phyloP scores from a whole-genome alignment of 2,329 filamentous ascomycete species.

The Aspergillus persii region DNA sequence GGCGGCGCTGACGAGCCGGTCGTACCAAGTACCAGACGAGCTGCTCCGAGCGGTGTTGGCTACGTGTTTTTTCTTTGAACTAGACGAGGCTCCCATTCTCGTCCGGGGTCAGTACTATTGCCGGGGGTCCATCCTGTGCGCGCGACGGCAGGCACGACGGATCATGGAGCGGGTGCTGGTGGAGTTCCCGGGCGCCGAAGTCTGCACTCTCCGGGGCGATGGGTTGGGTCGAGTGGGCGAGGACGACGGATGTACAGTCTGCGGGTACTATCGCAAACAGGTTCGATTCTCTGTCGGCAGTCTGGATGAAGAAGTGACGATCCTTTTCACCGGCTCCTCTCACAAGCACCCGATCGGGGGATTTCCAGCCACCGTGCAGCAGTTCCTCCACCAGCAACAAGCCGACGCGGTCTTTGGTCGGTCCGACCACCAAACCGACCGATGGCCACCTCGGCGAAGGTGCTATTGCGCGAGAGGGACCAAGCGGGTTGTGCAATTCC shows the following conservation, averaged over 20 bases:
- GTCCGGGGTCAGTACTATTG: constrained; percentile 13
- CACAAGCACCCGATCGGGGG: constrained; percentile 12
- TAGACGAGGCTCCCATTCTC: constrained; percentile 12
- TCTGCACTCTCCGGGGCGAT: constrained; percentile 4
- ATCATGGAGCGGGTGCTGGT: constrained; percentile 9
- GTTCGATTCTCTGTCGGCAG: constrained; percentile 12
- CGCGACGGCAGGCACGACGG: constrained; percentile 4
- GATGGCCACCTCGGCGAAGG: constrained; percentile 13
- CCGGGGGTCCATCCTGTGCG: constrained; percentile 20
- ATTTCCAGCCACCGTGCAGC: constrained; percentile 14
- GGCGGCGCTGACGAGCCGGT: constrained; percentile 5
- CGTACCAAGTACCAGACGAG: constrained; percentile 13
- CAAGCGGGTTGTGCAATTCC: constrained; percentile 11
- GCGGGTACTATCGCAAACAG: constrained; percentile 18
- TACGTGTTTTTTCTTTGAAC: constrained; percentile 21
- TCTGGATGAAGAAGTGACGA: constrained; percentile 12
- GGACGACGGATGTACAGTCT: constrained; percentile 13
- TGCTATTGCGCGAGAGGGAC: constrained; percentile 14
- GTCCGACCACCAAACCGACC: constrained; percentile 11
- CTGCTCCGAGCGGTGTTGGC: constrained; percentile 16
- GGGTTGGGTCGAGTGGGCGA: constrained; percentile 8
- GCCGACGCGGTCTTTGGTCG: constrained; percentile 13
- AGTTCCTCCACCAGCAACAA: constrained; percentile 15
- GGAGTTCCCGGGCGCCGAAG: constrained; percentile 9
- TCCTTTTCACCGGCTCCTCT: constrained; percentile 3